A percentile compares a stretch with the other conserved stretches of the same genome.
phyloP scores from a whole-genome alignment of 352 stramenopile species.

The Chloridella minuta region DNA sequence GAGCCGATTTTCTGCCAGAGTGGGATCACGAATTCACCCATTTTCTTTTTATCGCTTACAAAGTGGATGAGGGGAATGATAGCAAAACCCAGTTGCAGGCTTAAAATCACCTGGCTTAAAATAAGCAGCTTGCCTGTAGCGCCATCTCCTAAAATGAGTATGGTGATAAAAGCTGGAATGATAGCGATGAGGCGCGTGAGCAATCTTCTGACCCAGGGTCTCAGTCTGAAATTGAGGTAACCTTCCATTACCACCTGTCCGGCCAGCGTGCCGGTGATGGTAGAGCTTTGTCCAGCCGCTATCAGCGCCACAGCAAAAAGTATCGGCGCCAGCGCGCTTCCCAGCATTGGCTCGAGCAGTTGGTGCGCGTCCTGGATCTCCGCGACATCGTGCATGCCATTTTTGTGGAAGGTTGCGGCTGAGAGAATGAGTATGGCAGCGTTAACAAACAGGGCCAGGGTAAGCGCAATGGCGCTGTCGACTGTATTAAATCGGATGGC shows the following conservation, averaged over 20 bases:
- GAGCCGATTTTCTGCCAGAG: neutral
- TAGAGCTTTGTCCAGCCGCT: slow-evolving; percentile 20
- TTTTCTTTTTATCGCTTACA: slow-evolving; percentile 28
- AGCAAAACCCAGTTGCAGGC: slow-evolving; percentile 13
- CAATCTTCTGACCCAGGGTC: slow-evolving; percentile 17
- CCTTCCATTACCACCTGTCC: slow-evolving; percentile 25
- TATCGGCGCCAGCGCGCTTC: neutral
- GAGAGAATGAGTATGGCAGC: slow-evolving; percentile 24
- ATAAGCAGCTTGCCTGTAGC: slow-evolving; percentile 13
- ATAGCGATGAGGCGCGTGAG: slow-evolving; percentile 19
- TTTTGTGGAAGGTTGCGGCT: slow-evolving; percentile 21
- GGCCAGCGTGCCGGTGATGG: slow-evolving; percentile 21
- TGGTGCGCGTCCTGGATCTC: slow-evolving; percentile 21
- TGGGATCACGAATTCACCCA: slow-evolving; percentile 24
- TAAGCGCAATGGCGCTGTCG: slow-evolving; percentile 14
- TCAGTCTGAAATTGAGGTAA: slow-evolving; percentile 20
- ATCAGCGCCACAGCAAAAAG: slow-evolving; percentile 22
- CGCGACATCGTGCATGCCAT: neutral
- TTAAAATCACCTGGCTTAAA: slow-evolving; percentile 14
- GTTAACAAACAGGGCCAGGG: slow-evolving; percentile 22
- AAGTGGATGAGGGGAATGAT: slow-evolving; percentile 29
- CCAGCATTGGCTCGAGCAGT: slow-evolving; percentile 18
- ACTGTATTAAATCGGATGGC: neutral
- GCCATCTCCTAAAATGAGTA: neutral
- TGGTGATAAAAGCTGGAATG: slow-evolving; percentile 15